Conservation (phyloP, 2,329 filamentous ascomycete species). For the Penicillium hesseltinei region DNA sequence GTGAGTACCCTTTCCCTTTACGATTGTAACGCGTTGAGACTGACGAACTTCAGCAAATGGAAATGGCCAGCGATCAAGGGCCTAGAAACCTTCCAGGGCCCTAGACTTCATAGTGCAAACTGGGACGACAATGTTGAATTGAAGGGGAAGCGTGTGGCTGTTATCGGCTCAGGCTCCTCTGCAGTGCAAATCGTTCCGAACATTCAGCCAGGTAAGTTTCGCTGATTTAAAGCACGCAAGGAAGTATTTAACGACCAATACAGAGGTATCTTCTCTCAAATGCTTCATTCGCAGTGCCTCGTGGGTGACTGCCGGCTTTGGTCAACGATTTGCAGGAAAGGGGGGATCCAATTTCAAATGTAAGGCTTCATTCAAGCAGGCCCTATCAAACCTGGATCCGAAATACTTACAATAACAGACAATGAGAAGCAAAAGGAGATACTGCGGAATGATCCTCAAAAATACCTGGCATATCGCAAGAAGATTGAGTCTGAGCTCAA, state of each 20-base stretch:
- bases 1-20: neutral
- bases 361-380: constrained; percentile 4
- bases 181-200: constrained; percentile 26
- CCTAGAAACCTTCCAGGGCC: constrained; percentile 8
- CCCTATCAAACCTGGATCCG: neutral
- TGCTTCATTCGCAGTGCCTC: constrained; percentile 13
- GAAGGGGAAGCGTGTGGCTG: constrained; percentile 38
- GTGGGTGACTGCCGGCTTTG: constrained; percentile 19
- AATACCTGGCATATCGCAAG: constrained; percentile 28
- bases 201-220: constrained; percentile 18
- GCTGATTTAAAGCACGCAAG: neutral
- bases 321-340: constrained; percentile 19
- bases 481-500: constrained; percentile 30
- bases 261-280: constrained; percentile 6
- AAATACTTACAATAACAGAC: constrained; percentile 6
- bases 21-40: neutral
- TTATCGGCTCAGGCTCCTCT: constrained; percentile 25
- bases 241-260: neutral
- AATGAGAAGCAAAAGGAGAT: constrained; percentile 12
- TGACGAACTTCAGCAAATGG: constrained; percentile 10
- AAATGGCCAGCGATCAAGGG: constrained; percentile 13
- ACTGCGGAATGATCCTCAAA: constrained; percentile 18
- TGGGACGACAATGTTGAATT: constrained; percentile 44
- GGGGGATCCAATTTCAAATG: constrained; percentile 25
- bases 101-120: constrained; percentile 10